Evolutionary conservation across 2,329 filamentous ascomycete genomes (phyloP), one percentile per base, ranked within the genome.

Genomic region (Beauveria medogensis): DNA sequence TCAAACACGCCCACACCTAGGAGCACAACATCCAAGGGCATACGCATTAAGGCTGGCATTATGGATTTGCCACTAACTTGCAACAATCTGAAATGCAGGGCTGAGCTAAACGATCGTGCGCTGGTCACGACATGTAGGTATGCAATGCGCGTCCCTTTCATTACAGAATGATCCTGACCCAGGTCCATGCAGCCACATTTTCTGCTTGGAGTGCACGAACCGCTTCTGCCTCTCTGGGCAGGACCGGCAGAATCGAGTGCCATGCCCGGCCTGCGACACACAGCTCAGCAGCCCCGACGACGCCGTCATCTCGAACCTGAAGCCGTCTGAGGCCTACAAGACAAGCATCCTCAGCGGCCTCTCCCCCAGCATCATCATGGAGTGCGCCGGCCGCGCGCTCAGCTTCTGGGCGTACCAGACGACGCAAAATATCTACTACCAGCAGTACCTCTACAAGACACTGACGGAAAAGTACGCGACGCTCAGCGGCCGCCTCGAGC

Each of bases 71-170:
- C 80, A 24, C 77, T 96, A 26, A 82, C 84, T 41, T 97, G 93
- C 78, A 97, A 97, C 71, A 82, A 85, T 30, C 79, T 92, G 41
- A 88, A 86, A 63, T 97, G 93, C 69, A 83, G 90, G 52, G 78
- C 77, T 46, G 82, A 87, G 65, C 80, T 96, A 40, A 80, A 77
- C 40, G 85, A 89, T 46, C 80, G 82, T 64, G 92, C 91, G 12
- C 81, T 96, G 1, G 91, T 96, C 40, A 96, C 92, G 5, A 94
- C 90, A 16, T 97, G 92, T 83, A 91, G 89, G 91, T 90, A 55
- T n/a, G 37, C 20, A 46, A 18, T n/a, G 26, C 22, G 10, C 24
- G n/a, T 5, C 26, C 12, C 10, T 8, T 40, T 34, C 14, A 20
- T 16, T 53, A 5, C 12, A 16, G 7, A n/a, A 16, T 3, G 14